phyloP scores from a whole-genome alignment of 1,284 basidiomycete species.

The Moesziomyces aphidis region DNA sequence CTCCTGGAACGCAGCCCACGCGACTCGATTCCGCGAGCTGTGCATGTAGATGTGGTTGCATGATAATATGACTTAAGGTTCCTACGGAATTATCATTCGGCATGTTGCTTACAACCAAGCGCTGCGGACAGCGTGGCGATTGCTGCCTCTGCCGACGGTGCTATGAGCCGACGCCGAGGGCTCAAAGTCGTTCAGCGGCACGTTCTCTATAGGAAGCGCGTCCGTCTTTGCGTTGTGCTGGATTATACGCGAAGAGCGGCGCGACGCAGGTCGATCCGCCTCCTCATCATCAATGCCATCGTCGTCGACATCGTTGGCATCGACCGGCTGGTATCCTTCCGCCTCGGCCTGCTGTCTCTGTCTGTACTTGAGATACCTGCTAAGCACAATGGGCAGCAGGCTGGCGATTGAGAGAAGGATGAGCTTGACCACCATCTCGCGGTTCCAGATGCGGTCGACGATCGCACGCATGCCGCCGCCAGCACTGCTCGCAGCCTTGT shows the following conservation, averaged over 20 bases:
- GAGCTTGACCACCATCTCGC: slow-evolving; percentile 59
- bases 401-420: slow-evolving; percentile 56
- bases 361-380: slow-evolving; percentile 38
- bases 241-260: slow-evolving; percentile 13
- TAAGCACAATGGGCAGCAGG: slow-evolving; percentile 53
- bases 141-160: not conserved
- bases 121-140: not conserved
- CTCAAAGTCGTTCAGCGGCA: slow-evolving; percentile 3
- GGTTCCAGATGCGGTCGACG: slow-evolving; percentile 57
- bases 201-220: slow-evolving; percentile 16
- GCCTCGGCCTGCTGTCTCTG: slow-evolving; percentile 21
- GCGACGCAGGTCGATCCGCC: slow-evolving; percentile 21
- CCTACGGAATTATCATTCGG: not conserved
- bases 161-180: not conserved
- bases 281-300: slow-evolving; percentile 34
- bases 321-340: slow-evolving; percentile 25
- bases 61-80: not conserved
- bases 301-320: slow-evolving; percentile 1
- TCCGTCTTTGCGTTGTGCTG: slow-evolving; percentile 3
- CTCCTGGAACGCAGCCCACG: too few species aligned
- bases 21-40: not conserved
- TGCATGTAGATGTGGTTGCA: not conserved
- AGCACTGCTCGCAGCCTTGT: slow-evolving; percentile 33
- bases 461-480: slow-evolving; percentile 56
- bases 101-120: not conserved